These are phyloP conservation scores for Collybiopsis luxurians DNA, from an alignment of 768 basidiomycete genomes.

Conservation along the genomic window DNA sequence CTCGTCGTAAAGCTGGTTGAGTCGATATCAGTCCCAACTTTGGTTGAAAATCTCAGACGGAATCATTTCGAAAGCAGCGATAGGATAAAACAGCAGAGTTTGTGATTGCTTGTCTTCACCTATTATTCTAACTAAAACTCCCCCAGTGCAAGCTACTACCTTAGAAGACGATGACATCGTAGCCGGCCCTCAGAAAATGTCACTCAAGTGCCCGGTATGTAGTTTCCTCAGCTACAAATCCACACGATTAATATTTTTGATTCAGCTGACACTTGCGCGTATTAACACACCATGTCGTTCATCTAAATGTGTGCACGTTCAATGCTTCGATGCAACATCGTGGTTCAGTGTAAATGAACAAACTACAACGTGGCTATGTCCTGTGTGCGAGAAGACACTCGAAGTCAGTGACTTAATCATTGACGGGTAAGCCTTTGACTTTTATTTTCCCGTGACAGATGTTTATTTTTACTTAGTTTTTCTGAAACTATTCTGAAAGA, in stretches of 20 bases:
- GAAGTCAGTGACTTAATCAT: conserved; percentile 81
- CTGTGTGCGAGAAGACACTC: conserved; percentile 83
- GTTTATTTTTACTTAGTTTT: conserved; percentile 49
- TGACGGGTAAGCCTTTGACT: conserved; percentile 67
- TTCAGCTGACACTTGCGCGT: conserved; percentile 78
- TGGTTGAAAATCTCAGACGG: conserved; percentile 69
- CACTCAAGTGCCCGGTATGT: conserved; percentile 90
- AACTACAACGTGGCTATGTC: conserved; percentile 95
- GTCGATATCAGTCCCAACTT: conserved; percentile 60
- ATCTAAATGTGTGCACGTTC: conserved; percentile 80
- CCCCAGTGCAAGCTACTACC: conserved; percentile 53
- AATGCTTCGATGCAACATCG: conserved; percentile 93
- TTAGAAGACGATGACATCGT: conserved; percentile 89
- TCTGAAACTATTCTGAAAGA: conserved; percentile 80
- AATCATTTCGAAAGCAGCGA: conserved; percentile 62
- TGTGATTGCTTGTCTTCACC: conserved; percentile 19
- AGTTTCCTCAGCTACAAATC: background rate
- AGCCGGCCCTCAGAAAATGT: conserved; percentile 86
- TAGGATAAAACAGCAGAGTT: conserved; percentile 70
- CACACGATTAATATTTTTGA: background rate
- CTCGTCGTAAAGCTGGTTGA: conserved; percentile 85
- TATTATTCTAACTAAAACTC: conserved; percentile 5
- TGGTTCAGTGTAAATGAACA: conserved; percentile 97
- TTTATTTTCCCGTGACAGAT: background rate
- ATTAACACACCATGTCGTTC: conserved; percentile 86